Conservation (phyloP, 2,329 filamentous ascomycete species). For the Aspergillus brunneoviolaceus region DNA sequence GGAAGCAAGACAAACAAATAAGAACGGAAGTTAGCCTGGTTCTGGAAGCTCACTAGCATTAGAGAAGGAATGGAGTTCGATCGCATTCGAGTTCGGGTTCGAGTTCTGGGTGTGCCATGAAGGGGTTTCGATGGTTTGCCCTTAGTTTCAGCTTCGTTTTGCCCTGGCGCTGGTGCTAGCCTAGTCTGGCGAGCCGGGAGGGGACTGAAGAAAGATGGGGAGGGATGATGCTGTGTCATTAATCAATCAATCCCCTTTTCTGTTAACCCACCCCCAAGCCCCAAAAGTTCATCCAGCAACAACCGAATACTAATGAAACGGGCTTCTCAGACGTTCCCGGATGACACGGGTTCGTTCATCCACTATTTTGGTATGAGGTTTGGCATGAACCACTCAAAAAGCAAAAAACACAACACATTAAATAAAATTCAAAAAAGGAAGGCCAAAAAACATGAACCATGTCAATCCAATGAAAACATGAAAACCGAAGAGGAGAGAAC, state of each 20-base stretch:
- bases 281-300: background rate
- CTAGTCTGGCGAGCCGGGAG: background rate
- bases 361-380: background rate
- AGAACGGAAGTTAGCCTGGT: conserved; percentile 13
- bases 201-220: background rate
- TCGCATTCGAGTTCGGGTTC: background rate
- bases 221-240: conserved; percentile 1
- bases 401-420: background rate
- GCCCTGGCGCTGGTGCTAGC: conserved; percentile 3
- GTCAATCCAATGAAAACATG: background rate
- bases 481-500: no score
- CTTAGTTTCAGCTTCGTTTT: conserved; percentile 21
- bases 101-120: background rate
- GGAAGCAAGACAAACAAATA: conserved; percentile 2
- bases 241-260: background rate
- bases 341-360: conserved; percentile 1
- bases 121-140: background rate
- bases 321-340: background rate
- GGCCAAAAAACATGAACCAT: background rate
- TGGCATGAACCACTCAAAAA: conserved; percentile 7
- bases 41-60: conserved; percentile 21
- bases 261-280: background rate
- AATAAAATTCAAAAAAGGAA: background rate
- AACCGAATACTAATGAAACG: background rate
- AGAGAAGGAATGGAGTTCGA: background rate